Conservation (phyloP, 495 filamentous ascomycete species). For the Aspergillus nidulans region DNA sequence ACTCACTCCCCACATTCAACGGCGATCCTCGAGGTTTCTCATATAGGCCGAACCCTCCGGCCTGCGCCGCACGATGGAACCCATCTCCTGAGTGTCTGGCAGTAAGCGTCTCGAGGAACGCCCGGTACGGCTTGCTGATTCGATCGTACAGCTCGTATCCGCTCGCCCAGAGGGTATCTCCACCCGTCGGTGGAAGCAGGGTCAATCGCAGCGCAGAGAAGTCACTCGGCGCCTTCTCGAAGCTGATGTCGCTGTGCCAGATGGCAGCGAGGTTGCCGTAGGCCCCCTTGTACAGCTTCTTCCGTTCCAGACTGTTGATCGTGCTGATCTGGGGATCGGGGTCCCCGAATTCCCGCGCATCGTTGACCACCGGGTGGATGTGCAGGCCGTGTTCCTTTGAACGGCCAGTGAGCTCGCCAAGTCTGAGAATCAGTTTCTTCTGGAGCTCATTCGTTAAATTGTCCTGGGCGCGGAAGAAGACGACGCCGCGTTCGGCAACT, state of each 20-base stretch:
- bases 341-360: conserved; percentile 37
- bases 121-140: conserved; percentile 54
- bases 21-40: conserved; percentile 54
- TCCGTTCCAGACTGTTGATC: conserved; percentile 54
- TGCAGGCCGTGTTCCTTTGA: conserved; percentile 55
- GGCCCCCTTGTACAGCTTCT: conserved; percentile 38
- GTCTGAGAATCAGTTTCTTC: conserved; percentile 56
- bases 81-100: conserved; percentile 43
- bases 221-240: conserved; percentile 57
- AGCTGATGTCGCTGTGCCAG: conserved; percentile 64
- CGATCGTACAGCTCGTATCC: conserved; percentile 73
- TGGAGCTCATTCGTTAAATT: conserved; percentile 55
- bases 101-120: conserved; percentile 61
- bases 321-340: conserved; percentile 63
- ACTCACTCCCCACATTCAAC: conserved; percentile 52
- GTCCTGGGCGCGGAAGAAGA: conserved; percentile 69
- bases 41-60: conserved; percentile 45
- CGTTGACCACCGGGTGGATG: conserved; percentile 65
- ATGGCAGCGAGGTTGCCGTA: conserved; percentile 18
- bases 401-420: conserved; percentile 58
- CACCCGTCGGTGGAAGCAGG: conserved; percentile 58
- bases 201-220: conserved; percentile 53
- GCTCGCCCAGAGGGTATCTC: conserved; percentile 64
- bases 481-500: conserved; percentile 71
- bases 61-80: conserved; percentile 19